phyloP scores from a whole-genome alignment of 2,329 filamentous ascomycete genomes.

The Biscogniauxia marginata region DNA sequence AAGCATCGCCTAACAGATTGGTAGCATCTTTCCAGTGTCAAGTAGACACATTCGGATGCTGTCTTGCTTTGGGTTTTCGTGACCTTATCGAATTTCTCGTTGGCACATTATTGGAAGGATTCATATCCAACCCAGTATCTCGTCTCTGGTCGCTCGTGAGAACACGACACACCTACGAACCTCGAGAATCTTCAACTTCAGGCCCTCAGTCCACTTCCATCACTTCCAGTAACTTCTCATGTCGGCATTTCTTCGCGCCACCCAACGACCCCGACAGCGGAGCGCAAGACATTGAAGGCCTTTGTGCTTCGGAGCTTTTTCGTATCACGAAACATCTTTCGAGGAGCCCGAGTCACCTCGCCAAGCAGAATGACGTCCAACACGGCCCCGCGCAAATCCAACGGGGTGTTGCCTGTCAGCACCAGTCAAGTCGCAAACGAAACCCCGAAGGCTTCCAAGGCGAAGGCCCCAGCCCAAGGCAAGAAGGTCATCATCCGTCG shows the following conservation, averaged over 20 bases:
- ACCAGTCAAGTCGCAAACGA: conserved; percentile 43
- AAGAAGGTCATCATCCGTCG: conserved; percentile 84
- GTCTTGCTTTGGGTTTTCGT: no score
- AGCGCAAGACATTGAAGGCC: background rate
- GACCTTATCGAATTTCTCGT: no score
- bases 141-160: no score
- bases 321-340: background rate
- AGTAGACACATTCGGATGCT: no score
- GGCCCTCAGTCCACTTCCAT: background rate
- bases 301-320: background rate
- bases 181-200: no score
- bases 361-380: conserved; percentile 5
- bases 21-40: no score
- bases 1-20: no score
- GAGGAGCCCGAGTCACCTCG: background rate
- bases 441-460: conserved; percentile 42
- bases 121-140: no score
- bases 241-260: background rate
- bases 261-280: background rate
- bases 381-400: conserved; percentile 38
- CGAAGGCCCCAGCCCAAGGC: conserved; percentile 55
- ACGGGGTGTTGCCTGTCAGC: conserved; percentile 53
- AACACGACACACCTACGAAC: no score
- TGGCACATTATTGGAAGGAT: no score
- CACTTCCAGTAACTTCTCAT: background rate